Evolutionary conservation across 163 green algal genomes (phyloP), one percentile per base, ranked within the genome.

Genomic region (Smithsoniella earleae): DNA sequence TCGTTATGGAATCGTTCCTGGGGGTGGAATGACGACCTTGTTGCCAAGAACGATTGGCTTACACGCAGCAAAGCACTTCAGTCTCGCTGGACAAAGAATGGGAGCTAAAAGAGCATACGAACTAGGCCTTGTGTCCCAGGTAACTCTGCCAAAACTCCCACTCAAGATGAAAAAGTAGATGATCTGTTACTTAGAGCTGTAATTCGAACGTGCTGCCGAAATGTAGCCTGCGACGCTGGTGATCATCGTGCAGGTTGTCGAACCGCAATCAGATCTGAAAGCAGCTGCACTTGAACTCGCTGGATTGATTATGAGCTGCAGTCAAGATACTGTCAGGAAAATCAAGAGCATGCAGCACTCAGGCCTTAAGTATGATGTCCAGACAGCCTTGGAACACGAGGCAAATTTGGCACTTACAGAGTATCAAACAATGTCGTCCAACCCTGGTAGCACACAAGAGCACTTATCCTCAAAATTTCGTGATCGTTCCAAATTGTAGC

Each of bases 291-390:
- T 13, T 13, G n/a, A n/a, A n/a, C n/a, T n/a, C n/a, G n/a, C n/a
- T n/a, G n/a, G n/a, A n/a, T n/a, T n/a, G n/a, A 49, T 49, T 13
- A 22, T 10, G 10, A 49, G 13, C 10, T 13, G 13, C 40, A 49
- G 13, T 13, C 40, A 75, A 25, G 28, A 22, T 54, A 3, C 3
- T 3, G 25, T 46, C 36, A 62, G 10, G 30, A 3, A 65, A 20
- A 64, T 65, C 36, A 3, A 65, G 13, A 16, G n/a, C n/a, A 65
- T 75, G n/a, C 66, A 64, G 66, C 66, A 75, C 43, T n/a, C 31
- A 10, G 2, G 40, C 66, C 2, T 34, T n/a, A 40, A 64, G 54
- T 16, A 75, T 62, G 66, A 45, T 54, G 43, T 75, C 46, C n/a
- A 75, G 18, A 2, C 40, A 10, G 40, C 10, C 40, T 13, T 49